Conservation (phyloP, 192 early-diverging fungal genomes). For the Mortierella alpina region DNA sequence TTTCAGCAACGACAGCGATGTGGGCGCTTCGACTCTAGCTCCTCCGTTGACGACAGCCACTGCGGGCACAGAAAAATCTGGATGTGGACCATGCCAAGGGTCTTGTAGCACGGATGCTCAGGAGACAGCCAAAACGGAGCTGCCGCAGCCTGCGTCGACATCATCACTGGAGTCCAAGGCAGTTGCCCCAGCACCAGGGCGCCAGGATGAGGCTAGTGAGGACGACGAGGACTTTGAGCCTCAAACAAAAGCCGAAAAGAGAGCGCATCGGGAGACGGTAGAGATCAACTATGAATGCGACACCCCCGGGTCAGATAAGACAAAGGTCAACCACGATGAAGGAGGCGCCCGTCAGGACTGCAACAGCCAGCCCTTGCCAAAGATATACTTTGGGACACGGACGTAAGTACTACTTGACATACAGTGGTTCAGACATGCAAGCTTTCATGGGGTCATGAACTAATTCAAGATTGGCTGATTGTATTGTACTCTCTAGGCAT, state of each 20-base stretch:
- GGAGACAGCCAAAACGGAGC: neutral
- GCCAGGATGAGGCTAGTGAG: neutral
- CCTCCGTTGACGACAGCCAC: neutral
- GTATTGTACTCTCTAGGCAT: constrained; percentile 59
- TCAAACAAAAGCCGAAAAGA: neutral
- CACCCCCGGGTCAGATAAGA: neutral
- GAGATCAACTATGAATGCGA: constrained; percentile 20
- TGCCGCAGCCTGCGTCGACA: neutral
- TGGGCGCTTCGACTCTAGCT: neutral
- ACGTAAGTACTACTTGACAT: constrained; percentile 7
- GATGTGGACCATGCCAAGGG: neutral
- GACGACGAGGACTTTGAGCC: constrained; percentile 10
- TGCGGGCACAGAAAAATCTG: neutral
- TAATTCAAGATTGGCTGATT: neutral
- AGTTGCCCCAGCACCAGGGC: no score
- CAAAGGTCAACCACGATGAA: neutral
- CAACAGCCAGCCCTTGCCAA: constrained; percentile 10
- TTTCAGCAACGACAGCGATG: neutral
- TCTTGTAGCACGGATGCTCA: constrained; percentile 9
- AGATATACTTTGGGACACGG: constrained; percentile 48
- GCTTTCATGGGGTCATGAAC: constrained; percentile 3
- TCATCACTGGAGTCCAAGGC: no score
- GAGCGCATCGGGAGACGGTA: neutral
- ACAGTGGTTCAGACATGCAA: constrained; percentile 20
- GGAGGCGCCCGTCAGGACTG: neutral